These are phyloP conservation scores for Microbotryum silenes-acaulis DNA, from an alignment of 1,284 basidiomycete species.

Conservation along the genomic window DNA sequence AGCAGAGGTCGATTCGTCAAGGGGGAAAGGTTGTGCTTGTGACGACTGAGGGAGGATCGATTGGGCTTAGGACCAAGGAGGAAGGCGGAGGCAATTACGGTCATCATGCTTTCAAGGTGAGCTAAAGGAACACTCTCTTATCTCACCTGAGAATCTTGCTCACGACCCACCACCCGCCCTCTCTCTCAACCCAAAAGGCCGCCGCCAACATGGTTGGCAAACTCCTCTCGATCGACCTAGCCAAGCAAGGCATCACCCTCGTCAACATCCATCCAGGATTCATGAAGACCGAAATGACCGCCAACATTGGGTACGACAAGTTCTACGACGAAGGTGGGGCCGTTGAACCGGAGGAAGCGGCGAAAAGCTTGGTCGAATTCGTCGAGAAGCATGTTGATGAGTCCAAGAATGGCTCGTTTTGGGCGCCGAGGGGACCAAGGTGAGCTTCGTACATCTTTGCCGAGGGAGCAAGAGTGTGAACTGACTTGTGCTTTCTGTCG, in stretches of 20 bases:
- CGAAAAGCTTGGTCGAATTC: constrained; percentile 44
- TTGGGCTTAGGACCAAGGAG: constrained; percentile 44
- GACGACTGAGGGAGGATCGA: constrained; percentile 48
- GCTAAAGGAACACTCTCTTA: background rate
- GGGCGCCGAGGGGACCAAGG: constrained; percentile 47
- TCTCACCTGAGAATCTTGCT: background rate
- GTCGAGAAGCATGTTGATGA: constrained; percentile 40
- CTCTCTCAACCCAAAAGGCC: constrained; percentile 40
- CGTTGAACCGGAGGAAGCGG: constrained; percentile 46
- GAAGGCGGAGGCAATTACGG: constrained; percentile 50
- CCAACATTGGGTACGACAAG: constrained; percentile 46
- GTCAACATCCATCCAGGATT: constrained; percentile 46
- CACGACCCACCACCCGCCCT: too few species aligned
- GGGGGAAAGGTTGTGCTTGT: constrained; percentile 45
- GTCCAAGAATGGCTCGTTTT: constrained; percentile 44
- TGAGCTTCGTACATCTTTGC: constrained; percentile 30
- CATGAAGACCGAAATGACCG: constrained; percentile 47
- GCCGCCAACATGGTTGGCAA: constrained; percentile 49
- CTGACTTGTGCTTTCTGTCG: background rate
- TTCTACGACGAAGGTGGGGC: constrained; percentile 48
- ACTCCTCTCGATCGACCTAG: constrained; percentile 45
- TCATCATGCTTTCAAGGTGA: constrained; percentile 41
- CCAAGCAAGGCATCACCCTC: constrained; percentile 43
- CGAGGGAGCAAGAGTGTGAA: background rate
- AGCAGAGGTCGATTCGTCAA: constrained; percentile 19